Evolutionary conservation across 169 alveolate genomes (phyloP).

Genomic region (Amoebophrya sp.): DNA sequence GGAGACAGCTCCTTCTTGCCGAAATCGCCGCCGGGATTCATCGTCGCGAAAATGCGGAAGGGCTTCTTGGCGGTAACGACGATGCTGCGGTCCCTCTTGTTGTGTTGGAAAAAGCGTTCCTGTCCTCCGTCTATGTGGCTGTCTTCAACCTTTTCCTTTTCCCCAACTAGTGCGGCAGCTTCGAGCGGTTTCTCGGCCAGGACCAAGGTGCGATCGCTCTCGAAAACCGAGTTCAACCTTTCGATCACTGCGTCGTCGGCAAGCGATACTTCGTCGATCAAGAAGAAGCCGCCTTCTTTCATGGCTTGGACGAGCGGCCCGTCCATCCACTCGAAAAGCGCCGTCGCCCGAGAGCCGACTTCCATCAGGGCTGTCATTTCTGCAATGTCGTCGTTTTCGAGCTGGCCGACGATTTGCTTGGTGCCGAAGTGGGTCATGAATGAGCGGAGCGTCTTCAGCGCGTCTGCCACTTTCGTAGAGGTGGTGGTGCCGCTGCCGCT

Average conservation of each 20-base stretch:
- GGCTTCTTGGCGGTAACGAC: constrained; percentile 61
- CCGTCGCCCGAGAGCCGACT: constrained; percentile 37
- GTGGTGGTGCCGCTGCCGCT: neutral
- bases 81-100: no score
- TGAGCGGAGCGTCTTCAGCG: no score
- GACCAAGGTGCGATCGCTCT: constrained; percentile 48
- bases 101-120: no score
- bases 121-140: no score
- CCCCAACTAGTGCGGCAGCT: constrained; percentile 2
- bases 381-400: neutral
- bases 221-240: constrained; percentile 92
- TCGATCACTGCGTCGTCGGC: constrained; percentile 96
- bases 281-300: constrained; percentile 78
- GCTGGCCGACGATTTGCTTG: neutral
- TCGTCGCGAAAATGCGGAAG: constrained; percentile 90
- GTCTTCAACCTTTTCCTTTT: constrained; percentile 31
- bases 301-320: constrained; percentile 91
- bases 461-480: no score
- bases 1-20: constrained; percentile 98
- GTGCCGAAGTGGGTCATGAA: no score
- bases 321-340: constrained; percentile 93
- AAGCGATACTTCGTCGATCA: constrained; percentile 93
- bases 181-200: constrained; percentile 38
- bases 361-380: no score
- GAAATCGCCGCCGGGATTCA: constrained; percentile 98